Conservation (phyloP, 768 basidiomycete species). For the Jaapia argillacea region DNA sequence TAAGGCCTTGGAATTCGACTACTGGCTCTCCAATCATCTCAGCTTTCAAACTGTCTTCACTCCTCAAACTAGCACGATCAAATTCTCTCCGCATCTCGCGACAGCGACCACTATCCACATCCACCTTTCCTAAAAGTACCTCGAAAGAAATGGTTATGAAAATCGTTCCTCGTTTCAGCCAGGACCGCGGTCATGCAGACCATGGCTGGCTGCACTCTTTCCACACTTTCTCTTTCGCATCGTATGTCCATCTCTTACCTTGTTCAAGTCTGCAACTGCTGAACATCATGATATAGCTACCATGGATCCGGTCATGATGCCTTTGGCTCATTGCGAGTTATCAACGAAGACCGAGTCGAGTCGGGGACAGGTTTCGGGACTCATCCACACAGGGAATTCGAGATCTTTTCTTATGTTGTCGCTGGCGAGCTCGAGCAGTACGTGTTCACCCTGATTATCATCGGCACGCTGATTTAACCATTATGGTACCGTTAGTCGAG, state of each 20-base stretch:
- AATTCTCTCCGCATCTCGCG: no score
- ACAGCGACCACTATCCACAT: no score
- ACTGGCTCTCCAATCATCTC: no score
- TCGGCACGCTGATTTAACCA: no score
- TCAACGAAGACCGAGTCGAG: constrained; percentile 89
- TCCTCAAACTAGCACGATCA: no score
- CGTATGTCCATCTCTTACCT: constrained; percentile 28
- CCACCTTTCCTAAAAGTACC: no score
- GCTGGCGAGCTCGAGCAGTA: constrained; percentile 75
- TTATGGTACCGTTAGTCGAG: constrained; percentile 41
- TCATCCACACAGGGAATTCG: constrained; percentile 76
- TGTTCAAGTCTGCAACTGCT: not conserved
- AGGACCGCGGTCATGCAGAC: constrained; percentile 35
- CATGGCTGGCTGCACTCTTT: constrained; percentile 49
- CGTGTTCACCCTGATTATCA: constrained; percentile 13
- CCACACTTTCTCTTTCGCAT: constrained; percentile 70
- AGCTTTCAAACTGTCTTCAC: no score
- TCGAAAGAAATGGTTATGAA: constrained; percentile 9
- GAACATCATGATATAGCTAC: constrained; percentile 34
- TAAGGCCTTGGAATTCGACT: no score
- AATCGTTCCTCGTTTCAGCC: constrained; percentile 25
- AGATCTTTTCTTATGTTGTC: constrained; percentile 88
- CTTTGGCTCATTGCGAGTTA: constrained; percentile 74
- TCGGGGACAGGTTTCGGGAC: constrained; percentile 75
- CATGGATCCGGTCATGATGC: constrained; percentile 42